Evolutionary conservation across 2,329 filamentous ascomycete species (phyloP).

Genomic region (Cryphonectria nitschkei): DNA sequence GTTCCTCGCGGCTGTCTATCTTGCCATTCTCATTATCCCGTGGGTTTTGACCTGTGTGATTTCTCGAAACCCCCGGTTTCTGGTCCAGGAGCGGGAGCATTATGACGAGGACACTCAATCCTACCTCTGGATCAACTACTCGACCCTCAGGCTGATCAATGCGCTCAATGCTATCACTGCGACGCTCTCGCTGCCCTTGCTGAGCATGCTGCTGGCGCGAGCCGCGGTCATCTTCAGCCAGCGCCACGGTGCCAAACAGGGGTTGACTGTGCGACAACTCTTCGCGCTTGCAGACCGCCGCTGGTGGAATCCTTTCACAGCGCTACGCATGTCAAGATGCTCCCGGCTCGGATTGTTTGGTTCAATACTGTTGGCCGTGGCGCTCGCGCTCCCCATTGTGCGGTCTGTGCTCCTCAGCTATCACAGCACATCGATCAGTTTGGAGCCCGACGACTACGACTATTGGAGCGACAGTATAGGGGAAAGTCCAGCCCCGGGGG

Average conservation of each 20-base stretch:
- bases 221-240: constrained; percentile 32
- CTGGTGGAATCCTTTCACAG: constrained; percentile 24
- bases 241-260: constrained; percentile 28
- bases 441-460: neutral
- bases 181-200: constrained; percentile 30
- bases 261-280: constrained; percentile 31
- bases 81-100: neutral
- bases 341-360: constrained; percentile 9
- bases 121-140: neutral
- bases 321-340: neutral
- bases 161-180: constrained; percentile 26
- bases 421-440: neutral
- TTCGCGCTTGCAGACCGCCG: constrained; percentile 33
- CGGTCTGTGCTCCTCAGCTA: constrained; percentile 9
- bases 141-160: neutral
- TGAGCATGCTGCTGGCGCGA: constrained; percentile 29
- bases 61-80: neutral
- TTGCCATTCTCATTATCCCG: constrained; percentile 14
- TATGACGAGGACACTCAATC: neutral
- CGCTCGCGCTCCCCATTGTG: constrained; percentile 11
- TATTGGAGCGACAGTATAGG: neutral
- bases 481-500: neutral
- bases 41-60: constrained; percentile 19
- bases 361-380: neutral
- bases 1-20: constrained; percentile 12